Percentiles rank a stretch among this genome's conserved stretches.
These are phyloP conservation scores for Strobilomyces dryophilus DNA, from an alignment of 768 basidiomycete species.

Conservation along the genomic window DNA sequence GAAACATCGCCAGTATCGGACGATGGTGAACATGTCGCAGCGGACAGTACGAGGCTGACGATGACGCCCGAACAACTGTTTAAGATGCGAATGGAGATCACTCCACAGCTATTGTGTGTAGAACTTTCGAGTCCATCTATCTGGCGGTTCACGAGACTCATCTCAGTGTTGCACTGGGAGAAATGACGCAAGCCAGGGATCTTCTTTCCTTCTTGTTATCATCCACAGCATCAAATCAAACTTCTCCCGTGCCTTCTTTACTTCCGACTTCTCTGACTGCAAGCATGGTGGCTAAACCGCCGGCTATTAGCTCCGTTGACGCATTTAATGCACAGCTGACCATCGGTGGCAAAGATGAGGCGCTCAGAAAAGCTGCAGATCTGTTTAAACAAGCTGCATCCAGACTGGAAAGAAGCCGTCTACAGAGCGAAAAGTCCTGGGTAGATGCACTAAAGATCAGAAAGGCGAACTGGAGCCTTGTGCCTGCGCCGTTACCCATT, in stretches of 20 bases:
- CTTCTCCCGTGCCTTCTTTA: slow-evolving; percentile 25
- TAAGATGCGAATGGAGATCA: slow-evolving; percentile 68
- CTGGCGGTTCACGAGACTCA: slow-evolving; percentile 14
- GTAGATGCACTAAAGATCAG: slow-evolving; percentile 74
- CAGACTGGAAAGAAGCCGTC: slow-evolving; percentile 59
- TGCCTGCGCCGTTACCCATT: slow-evolving; percentile 71
- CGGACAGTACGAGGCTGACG: slow-evolving; percentile 31
- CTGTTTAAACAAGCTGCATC: slow-evolving; percentile 68
- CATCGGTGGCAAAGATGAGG: slow-evolving; percentile 78
- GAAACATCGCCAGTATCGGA: slow-evolving; percentile 26
- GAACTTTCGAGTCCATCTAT: not conserved
- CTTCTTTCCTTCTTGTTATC: slow-evolving; percentile 58
- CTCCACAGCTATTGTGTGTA: slow-evolving; percentile 71
- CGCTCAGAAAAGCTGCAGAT: slow-evolving; percentile 67
- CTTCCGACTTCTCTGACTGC: slow-evolving; percentile 46
- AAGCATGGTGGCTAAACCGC: slow-evolving; percentile 61
- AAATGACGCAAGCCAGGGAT: slow-evolving; percentile 75
- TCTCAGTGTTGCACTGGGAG: slow-evolving; percentile 66
- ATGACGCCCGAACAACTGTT: slow-evolving; percentile 74
- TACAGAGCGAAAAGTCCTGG: slow-evolving; percentile 74
- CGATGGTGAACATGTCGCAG: slow-evolving; percentile 25
- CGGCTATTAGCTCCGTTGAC: slow-evolving; percentile 61
- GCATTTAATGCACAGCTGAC: slow-evolving; percentile 69
- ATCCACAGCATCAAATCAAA: slow-evolving; percentile 35
- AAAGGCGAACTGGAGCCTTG: slow-evolving; percentile 73